These are phyloP conservation scores for Acacia crassicarpa DNA, from an alignment of 306 rosid species.

Conservation along the genomic window DNA sequence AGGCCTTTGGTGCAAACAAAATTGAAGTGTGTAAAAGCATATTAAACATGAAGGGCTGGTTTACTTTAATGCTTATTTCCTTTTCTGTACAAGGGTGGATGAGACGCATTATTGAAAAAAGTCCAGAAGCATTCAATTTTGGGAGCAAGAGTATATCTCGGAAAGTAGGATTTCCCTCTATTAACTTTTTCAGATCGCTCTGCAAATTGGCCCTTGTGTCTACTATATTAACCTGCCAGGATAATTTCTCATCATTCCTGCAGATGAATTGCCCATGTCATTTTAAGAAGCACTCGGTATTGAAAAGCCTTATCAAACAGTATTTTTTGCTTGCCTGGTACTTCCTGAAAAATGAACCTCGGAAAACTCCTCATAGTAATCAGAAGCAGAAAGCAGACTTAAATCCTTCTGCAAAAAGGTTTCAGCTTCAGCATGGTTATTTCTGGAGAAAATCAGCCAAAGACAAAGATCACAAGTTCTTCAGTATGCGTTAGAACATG, in stretches of 20 bases:
- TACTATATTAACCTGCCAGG: neutral
- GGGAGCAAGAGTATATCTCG: conserved; percentile 23
- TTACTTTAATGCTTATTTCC: conserved; percentile 27
- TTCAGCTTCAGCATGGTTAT: conserved; percentile 22
- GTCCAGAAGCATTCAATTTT: conserved; percentile 26
- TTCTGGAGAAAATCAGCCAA: conserved; percentile 16
- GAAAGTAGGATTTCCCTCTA: conserved; percentile 22
- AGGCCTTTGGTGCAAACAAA: neutral
- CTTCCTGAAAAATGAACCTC: neutral
- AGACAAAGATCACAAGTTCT: neutral
- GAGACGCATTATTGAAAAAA: conserved; percentile 27
- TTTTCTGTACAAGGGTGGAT: conserved; percentile 16
- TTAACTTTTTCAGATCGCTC: conserved; percentile 21
- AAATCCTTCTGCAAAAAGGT: conserved; percentile 10
- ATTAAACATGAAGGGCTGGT: neutral
- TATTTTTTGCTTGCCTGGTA: conserved; percentile 18
- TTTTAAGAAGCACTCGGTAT: neutral
- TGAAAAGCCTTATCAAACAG: neutral
- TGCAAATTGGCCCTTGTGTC: conserved; percentile 12
- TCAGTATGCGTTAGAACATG: neutral
- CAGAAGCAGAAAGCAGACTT: neutral
- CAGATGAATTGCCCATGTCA: conserved; percentile 1
- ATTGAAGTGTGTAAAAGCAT: neutral
- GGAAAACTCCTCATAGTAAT: neutral
- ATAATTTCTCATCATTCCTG: conserved; percentile 22